Base-by-base conservation (phyloP, 805 yeast species). In the Zygosaccharomyces lentus region DNA sequence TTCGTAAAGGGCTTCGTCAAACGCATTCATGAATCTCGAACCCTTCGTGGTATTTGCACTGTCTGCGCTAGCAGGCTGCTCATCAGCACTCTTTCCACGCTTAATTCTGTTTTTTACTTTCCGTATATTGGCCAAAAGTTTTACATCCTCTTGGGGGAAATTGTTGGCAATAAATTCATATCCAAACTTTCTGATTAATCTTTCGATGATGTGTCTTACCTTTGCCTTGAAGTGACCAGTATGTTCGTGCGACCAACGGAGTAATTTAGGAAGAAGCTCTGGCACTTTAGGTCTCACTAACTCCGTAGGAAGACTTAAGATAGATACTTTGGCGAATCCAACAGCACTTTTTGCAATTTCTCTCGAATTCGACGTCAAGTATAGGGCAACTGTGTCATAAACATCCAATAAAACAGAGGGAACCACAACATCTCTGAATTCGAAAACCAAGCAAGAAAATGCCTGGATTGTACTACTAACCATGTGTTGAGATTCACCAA, bases 391-490 rank as follows among this genome's bases (percentile, higher is more conserved):
- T 1, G 96, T 89, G 9, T 89, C 81, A 19, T 87, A 78, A 35
- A 93, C 72, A 61, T 93, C 98, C 52, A 78, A 62, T 35, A 88
- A 69, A 42, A 82, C 71, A 10, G 79, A 83, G 21, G 70, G 57
- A 9, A 81, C 77, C 50, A 93, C 72, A 30, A 72, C 70, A 44
- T 78, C 78, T 57, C 83, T 83, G 69, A 87, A 95, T 67, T 93
- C 97, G 66, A 81, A 91, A 32, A 93, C 74, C 37, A 91, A 70
- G 61, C 96, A 83, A 37, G 96, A 82, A 45, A 91, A 72, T 0
- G 96, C 95, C 6, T 96, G 89, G 56, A 93, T 81, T 2, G 91
- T 81, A n/a, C 98, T 97, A 59, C 96, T 87, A 26, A 93, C 86
- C 96, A 91, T 91, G 69, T 91, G 96, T 29, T 95, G 91, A 25